Base-by-base conservation (phyloP, 805 yeast genomes). In the Yamadazyma ubonensis region DNA sequence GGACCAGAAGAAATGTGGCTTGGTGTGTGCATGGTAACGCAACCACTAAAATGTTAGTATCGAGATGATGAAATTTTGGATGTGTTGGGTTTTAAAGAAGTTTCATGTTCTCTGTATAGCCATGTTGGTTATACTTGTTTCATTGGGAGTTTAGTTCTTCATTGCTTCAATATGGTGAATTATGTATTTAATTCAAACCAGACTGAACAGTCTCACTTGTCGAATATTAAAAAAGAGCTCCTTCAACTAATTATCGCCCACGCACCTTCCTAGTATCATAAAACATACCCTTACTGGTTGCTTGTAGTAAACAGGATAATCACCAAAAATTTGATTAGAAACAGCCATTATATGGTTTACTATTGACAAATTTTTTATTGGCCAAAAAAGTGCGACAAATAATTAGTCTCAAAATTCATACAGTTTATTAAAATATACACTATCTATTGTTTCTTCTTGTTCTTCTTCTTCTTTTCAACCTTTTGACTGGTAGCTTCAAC, bases 11-110 rank as follows among this genome's bases (percentile, higher is more conserved):
- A 83, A 68, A 63, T 84, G 87, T 29, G 95, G 95, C 57, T 79
- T 78, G 50, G 76, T 77, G 65, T 84, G 83, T 17, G 90, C 85
- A 51, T 80, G 81, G 65, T 78, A 84, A 59, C 90, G 82, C 49
- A 73, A 61, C 86, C 86, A 81, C 84, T 79, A 47, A n/a, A 37
- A 9, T 6, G 58, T 53, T 59, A 54, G 59, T 55, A 51, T 32
- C 6, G 19, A 12, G 3, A 21, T n/a, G 35, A 14, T 6, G 23
- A 9, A 9, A 11, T 27, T 27, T n/a, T 23, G 3, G 26, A 12
- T 4, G 26, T 23, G 4, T 23, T 23, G 6, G 7, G 35, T n/a
- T 16, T 5, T 4, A n/a, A n/a, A n/a, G n/a, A n/a, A n/a, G n/a
- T n/a, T n/a, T n/a, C n/a, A n/a, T 21, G 25, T 32, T 3, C 17